Evolutionary conservation across 208 protist species (phyloP), one percentile per base, ranked within the genome.

Genomic region (Chromosphaera perkinsii): DNA sequence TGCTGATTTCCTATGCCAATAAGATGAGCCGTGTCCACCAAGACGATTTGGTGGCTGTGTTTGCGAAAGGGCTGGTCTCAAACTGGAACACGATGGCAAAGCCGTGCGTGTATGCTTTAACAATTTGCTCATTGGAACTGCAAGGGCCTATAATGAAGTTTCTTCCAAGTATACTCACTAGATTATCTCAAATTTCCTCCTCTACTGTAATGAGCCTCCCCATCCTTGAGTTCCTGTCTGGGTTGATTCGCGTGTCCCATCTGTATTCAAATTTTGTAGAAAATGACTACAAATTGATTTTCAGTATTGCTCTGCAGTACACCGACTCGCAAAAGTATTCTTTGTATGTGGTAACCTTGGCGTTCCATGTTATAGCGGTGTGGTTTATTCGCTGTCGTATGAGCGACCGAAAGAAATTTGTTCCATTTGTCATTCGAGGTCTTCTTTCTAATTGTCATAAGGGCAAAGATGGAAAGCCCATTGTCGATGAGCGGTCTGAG

Each of bases 381-480:
- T 71, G 66, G 66, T 71, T 71, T 22, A 45, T 71, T 33, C 52
- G 54, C 35, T 64, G 51, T 17, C 66, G 66, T 20, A 27, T 71
- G 36, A 43, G 36, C 42, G 39, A 71, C 48, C 66, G 66, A 29
- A 14, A 31, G 3, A 64, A 64, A 49, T 71, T 63, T 49, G 66
- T 32, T 7, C 37, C 36, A 4, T 61, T 39, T 27, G 49, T 61
- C n/a, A n/a, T n/a, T n/a, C n/a, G n/a, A n/a, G 54, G 12, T 27
- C 40, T 0, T 60, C 54, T 60, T 20, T 47, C 42, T 14, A 14
- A 24, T 27, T 31, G 22, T 54, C 49, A 29, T 14, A 24, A 54
- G 22, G 49, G 49, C 9, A 14, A 54, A 24, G 49, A 31, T 12
- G 20, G 49, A 31, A 27, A 42, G 26, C 24, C 35, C 27, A n/a